These are phyloP conservation scores for Ceratorhiza oryzae-sativae DNA, from an alignment of 1,284 basidiomycete genomes.

Conservation along the genomic window DNA sequence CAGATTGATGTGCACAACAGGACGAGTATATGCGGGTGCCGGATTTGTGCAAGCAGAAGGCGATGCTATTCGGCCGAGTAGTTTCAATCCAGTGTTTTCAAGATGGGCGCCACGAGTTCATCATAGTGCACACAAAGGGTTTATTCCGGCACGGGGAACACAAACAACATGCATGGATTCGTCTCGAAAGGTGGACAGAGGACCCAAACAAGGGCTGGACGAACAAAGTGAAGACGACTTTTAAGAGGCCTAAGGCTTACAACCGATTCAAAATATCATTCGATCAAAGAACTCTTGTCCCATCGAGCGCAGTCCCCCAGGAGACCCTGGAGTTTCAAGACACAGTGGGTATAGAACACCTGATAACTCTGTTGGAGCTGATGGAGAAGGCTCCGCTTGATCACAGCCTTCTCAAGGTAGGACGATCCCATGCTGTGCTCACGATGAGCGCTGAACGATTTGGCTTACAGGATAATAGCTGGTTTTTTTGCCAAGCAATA, in stretches of 20 bases:
- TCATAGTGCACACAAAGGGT: background rate
- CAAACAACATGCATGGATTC: background rate
- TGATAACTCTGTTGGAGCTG: background rate
- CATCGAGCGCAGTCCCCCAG: background rate
- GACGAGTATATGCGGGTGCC: too few species aligned
- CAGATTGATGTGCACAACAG: too few species aligned
- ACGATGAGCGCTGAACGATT: background rate
- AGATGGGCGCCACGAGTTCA: background rate
- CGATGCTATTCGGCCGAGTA: background rate
- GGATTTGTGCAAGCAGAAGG: background rate
- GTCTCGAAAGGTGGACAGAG: background rate
- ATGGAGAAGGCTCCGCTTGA: background rate
- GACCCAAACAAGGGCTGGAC: background rate
- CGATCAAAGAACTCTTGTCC: background rate
- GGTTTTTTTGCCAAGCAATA: background rate
- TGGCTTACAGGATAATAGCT: background rate
- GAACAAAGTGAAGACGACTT: background rate
- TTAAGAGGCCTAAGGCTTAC: background rate
- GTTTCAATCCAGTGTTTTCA: background rate
- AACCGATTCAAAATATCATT: background rate
- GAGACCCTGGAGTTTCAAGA: background rate
- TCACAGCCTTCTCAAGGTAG: background rate
- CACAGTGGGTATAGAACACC: background rate
- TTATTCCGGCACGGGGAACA: background rate
- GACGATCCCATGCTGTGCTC: background rate